phyloP scores from a whole-genome alignment of 768 basidiomycete genomes.

The Leccinum broughii region DNA sequence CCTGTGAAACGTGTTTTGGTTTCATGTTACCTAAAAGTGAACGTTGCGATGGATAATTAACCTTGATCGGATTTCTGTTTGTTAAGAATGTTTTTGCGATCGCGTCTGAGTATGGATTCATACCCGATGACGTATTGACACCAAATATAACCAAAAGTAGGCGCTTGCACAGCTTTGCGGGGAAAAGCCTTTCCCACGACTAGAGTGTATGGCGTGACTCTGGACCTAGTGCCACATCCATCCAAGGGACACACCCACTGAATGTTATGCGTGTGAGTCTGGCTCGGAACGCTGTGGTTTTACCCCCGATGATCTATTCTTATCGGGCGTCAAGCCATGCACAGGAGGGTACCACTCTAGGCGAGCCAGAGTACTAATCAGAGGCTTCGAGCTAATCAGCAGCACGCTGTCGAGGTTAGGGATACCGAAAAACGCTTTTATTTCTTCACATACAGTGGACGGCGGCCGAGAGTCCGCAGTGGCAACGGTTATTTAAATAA shows the following conservation, averaged over 20 bases:
- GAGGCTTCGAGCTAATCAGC: no score
- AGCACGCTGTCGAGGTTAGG: neutral
- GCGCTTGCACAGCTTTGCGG: constrained; percentile 7
- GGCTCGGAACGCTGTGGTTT: no score
- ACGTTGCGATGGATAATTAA: neutral
- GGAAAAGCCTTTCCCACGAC: neutral
- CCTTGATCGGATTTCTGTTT: neutral
- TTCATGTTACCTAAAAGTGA: neutral
- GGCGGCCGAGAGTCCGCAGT: neutral
- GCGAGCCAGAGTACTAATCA: no score
- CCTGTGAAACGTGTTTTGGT: constrained; percentile 7
- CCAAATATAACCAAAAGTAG: neutral
- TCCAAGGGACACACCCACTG: no score
- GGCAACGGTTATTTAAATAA: neutral
- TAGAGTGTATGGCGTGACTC: no score
- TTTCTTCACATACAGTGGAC: no score
- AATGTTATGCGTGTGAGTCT: no score
- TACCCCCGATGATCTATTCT: neutral
- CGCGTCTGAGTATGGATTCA: neutral
- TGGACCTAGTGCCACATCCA: no score
- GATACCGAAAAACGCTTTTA: no score
- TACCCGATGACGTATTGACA: neutral
- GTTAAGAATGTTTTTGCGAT: neutral
- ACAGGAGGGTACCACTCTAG: neutral
- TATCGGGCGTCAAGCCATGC: neutral